phyloP scores from a whole-genome alignment of 768 basidiomycete species.

The Sporobolomyces roseus region DNA sequence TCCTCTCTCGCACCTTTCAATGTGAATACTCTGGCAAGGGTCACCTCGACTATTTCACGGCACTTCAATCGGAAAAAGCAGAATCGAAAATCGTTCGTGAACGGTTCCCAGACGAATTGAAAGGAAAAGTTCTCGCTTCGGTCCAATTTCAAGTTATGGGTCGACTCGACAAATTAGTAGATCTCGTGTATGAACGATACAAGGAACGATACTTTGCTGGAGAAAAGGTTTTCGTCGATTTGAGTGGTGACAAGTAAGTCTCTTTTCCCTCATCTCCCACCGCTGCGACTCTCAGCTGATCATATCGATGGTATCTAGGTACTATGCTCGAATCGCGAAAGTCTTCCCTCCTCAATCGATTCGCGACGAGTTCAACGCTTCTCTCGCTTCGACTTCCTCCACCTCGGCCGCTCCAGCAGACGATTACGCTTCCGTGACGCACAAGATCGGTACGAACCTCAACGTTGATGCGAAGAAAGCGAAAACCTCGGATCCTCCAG shows the following conservation, averaged over 20 bases:
- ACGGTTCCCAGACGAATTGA: conserved; percentile 86
- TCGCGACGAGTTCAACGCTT: conserved; percentile 52
- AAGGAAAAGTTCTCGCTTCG: conserved; percentile 80
- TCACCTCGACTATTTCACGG: conserved; percentile 88
- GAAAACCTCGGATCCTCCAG: conserved; percentile 68
- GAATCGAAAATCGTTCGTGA: conserved; percentile 86
- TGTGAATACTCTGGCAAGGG: conserved; percentile 96
- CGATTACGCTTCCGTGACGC: conserved; percentile 54
- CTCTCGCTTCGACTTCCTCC: conserved; percentile 3
- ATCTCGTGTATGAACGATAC: conserved; percentile 91
- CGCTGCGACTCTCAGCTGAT: not conserved
- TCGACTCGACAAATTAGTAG: conserved; percentile 87
- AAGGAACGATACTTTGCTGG: conserved; percentile 88
- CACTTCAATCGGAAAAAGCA: conserved; percentile 80
- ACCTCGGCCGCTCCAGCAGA: conserved; percentile 47
- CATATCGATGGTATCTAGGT: conserved; percentile 54
- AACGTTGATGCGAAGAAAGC: conserved; percentile 69
- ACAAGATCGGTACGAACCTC: conserved; percentile 74
- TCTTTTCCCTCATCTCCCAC: conserved; percentile 44
- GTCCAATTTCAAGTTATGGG: conserved; percentile 99
- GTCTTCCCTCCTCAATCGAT: conserved; percentile 57
- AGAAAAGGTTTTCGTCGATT: conserved; percentile 85
- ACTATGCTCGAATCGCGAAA: conserved; percentile 72
- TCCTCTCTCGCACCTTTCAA: conserved; percentile 87
- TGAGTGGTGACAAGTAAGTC: conserved; percentile 78